Base-by-base conservation (phyloP, 192 early-diverging fungal genomes). In the Linderina pennispora region DNA sequence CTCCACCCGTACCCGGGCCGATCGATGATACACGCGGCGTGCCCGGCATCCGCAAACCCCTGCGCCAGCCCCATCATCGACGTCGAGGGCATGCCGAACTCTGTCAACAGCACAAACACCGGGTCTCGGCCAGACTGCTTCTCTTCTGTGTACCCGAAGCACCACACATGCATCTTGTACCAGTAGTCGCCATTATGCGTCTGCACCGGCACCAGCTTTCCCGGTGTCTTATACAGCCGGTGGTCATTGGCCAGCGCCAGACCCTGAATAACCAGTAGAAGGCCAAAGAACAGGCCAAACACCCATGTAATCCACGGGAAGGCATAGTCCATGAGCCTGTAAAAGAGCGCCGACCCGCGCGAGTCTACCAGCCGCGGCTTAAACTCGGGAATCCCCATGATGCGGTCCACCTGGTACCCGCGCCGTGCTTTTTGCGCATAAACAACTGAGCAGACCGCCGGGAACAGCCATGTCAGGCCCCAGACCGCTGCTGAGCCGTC, bases 1-100 rank as follows among this genome's bases (percentile, higher is more conserved):
- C 74, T 76, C 74, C 74, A 76, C 39, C 74, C 74, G 38, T 76
- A 76, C 5, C 74, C 74, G 14, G 74, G 74, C 35, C 74, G 62
- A 36, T 76, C 74, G 11, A 70, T 40, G 17, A 76, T 53, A 26
- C 74, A 76, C 19, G 67, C 74, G 0, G 66, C 50, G 36, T 69
- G 56, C 7, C 67, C 67, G 26, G 28, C 57, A 25, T 50, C 49
- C 3, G 55, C 59, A 1, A 76, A 36, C 4, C 65, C 67, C 42
- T 55, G 36, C 10, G 62, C 62, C 43, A 71, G 45, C 15, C 66
- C 74, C 51, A 52, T 37, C 67, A 76, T 61, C 9, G 62, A 7
- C 18, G 74, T 76, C 45, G 62, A 62, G 38, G 74, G 74, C 65
- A 61, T 66, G 14, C 74, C 65, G 49, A 70, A 69, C 14, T 76